These are phyloP conservation scores for Epichloe typhina DNA, from an alignment of 2,329 filamentous ascomycete species.

Conservation along the genomic window DNA sequence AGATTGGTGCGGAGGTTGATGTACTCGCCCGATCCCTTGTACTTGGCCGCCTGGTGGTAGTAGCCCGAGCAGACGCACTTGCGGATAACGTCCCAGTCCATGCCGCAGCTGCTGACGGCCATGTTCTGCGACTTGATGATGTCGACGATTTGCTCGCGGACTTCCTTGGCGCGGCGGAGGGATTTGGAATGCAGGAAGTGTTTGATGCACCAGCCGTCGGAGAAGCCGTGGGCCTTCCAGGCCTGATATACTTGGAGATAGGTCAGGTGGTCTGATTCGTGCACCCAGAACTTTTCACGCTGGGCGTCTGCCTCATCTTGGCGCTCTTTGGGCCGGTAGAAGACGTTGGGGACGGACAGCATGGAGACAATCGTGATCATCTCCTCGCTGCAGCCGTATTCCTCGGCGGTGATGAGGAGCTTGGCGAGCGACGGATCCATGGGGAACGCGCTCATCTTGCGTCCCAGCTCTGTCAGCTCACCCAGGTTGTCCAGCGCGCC, in stretches of 20 bases:
- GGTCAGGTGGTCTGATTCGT: constrained; percentile 92
- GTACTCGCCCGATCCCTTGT: constrained; percentile 94
- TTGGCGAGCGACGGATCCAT: constrained; percentile 97
- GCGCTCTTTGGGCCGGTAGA: constrained; percentile 91
- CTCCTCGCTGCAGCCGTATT: constrained; percentile 89
- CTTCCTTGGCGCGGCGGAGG: constrained; percentile 80
- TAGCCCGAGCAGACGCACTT: constrained; percentile 97
- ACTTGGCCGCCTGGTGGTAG: constrained; percentile 93
- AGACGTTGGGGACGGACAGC: constrained; percentile 92
- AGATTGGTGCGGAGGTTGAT: constrained; percentile 92
- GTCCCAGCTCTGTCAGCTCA: constrained; percentile 74
- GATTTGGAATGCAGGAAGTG: constrained; percentile 97
- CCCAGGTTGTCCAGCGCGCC: constrained; percentile 90
- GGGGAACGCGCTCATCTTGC: constrained; percentile 91
- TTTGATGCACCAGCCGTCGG: constrained; percentile 80
- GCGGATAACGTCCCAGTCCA: constrained; percentile 90
- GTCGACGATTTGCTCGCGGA: constrained; percentile 82
- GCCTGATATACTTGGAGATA: constrained; percentile 92
- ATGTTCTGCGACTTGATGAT: constrained; percentile 94
- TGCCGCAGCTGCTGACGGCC: constrained; percentile 75
- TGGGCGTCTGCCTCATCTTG: constrained; percentile 93
- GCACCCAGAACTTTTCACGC: constrained; percentile 95
- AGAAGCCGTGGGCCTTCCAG: constrained; percentile 83
- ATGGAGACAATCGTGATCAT: constrained; percentile 98
- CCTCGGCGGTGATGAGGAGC: constrained; percentile 78